A percentile compares a stretch with the other conserved stretches of the same genome.
These are phyloP conservation scores for Silene latifolia DNA, from an alignment of 148 eudicot genomes.

Conservation along the genomic window DNA sequence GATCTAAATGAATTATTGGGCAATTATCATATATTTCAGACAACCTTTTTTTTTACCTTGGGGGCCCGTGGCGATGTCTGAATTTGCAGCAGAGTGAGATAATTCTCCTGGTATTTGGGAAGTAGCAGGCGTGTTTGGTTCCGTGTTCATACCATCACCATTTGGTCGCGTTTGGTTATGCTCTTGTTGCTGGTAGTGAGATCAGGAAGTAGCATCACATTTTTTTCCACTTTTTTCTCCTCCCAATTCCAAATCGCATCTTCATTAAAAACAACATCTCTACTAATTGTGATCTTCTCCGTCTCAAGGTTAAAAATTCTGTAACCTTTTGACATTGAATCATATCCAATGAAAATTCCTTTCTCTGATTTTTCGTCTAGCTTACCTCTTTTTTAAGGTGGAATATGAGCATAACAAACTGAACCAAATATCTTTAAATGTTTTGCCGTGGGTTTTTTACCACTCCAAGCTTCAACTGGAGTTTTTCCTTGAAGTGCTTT, in stretches of 20 bases:
- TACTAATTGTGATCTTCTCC: background rate
- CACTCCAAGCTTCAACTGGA: too few relatives aligned
- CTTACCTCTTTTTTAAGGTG: constrained; percentile 7
- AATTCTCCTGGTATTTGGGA: background rate
- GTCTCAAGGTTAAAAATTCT: background rate
- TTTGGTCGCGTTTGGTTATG: background rate
- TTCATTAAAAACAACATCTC: constrained; percentile 16
- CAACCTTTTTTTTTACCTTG: too few relatives aligned
- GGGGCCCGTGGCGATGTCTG: too few relatives aligned
- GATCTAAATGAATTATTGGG: too few relatives aligned
- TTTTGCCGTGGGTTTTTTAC: too few relatives aligned
- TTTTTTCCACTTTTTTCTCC: background rate
- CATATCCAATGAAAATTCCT: constrained; percentile 14
- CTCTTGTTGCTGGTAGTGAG: background rate
- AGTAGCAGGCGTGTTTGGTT: background rate
- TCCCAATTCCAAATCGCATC: too few relatives aligned
- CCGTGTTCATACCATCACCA: background rate
- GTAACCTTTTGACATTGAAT: constrained; percentile 18
- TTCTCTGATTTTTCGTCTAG: background rate
- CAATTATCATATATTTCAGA: too few relatives aligned
- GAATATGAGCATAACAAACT: background rate
- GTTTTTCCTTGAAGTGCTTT: too few relatives aligned
- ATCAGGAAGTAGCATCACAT: background rate
- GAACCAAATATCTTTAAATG: constrained; percentile 8
- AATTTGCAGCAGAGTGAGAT: too few relatives aligned